Conservation (phyloP, 1,139 yeast species). For the Zhuliangozyma blackwelliae region DNA sequence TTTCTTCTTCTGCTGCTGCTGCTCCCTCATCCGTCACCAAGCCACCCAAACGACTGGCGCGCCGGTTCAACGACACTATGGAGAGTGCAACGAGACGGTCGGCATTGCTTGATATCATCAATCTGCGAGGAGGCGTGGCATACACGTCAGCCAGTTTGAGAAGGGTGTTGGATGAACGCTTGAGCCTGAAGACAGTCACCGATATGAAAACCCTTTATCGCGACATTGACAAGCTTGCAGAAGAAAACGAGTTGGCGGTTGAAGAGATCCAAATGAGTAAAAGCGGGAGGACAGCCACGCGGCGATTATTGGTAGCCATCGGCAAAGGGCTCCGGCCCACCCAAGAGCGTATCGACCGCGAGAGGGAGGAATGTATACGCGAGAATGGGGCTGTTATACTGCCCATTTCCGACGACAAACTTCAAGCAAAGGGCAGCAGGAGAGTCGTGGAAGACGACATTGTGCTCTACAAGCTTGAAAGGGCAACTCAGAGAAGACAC, state of each 20-base stretch:
- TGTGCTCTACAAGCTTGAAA: slow-evolving; percentile 16
- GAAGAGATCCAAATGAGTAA: slow-evolving; percentile 23
- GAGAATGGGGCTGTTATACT: slow-evolving; percentile 19
- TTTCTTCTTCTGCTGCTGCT: too few species aligned
- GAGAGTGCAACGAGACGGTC: slow-evolving; percentile 31
- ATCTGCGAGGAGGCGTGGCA: slow-evolving; percentile 40
- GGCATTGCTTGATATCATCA: slow-evolving; percentile 30
- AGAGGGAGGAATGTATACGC: slow-evolving; percentile 20
- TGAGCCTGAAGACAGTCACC: slow-evolving; percentile 35
- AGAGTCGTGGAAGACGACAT: slow-evolving; percentile 31
- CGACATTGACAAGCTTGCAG: slow-evolving; percentile 32
- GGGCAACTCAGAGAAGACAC: slow-evolving; percentile 10
- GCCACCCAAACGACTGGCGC: background rate
- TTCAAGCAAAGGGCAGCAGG: slow-evolving; percentile 5
- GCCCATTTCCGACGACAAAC: too few species aligned
- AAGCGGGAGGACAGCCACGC: slow-evolving; percentile 26
- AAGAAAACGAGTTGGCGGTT: slow-evolving; percentile 22
- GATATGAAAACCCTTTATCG: slow-evolving; percentile 47
- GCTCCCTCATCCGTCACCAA: slow-evolving; percentile 1
- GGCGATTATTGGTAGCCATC: slow-evolving; percentile 31
- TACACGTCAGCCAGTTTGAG: slow-evolving; percentile 33
- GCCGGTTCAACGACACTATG: too few species aligned
- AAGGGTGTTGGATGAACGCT: slow-evolving; percentile 29
- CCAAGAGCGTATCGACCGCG: slow-evolving; percentile 22
- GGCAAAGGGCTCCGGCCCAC: slow-evolving; percentile 27